Conservation (phyloP, 2,329 filamentous ascomycete species). For the Colletotrichum eremochloae region DNA sequence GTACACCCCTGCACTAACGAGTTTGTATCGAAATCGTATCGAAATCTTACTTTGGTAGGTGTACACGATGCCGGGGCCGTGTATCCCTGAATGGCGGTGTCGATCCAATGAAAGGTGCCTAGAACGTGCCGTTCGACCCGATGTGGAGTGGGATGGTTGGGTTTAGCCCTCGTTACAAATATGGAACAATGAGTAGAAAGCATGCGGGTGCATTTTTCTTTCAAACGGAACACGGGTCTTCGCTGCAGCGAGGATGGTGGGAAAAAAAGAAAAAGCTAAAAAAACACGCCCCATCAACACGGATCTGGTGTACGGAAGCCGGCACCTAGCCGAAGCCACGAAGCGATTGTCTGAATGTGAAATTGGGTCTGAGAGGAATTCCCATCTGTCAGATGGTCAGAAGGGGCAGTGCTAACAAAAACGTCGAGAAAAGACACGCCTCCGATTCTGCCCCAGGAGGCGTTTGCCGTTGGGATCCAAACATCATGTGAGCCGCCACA, state of each 20-base stretch:
- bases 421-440: not conserved
- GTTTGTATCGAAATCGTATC: not conserved
- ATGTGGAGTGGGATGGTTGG: constrained; percentile 14
- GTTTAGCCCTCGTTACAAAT: constrained; percentile 32
- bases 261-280: too few relatives aligned
- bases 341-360: not conserved
- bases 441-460: not conserved
- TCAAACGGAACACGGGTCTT: constrained; percentile 16
- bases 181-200: constrained; percentile 24
- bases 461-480: not conserved
- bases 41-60: too few relatives aligned
- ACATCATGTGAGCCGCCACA: constrained; percentile 2
- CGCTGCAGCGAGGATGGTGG: not conserved
- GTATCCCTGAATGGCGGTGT: constrained; percentile 11
- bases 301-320: not conserved
- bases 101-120: not conserved
- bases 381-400: constrained; percentile 1
- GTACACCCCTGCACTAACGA: not conserved
- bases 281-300: not conserved
- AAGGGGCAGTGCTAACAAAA: not conserved
- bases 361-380: not conserved
- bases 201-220: constrained; percentile 12
- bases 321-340: constrained; percentile 1
- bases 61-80: not conserved
- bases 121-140: constrained; percentile 31